A percentile compares a stretch with the other conserved stretches of the same genome.
Conservation (phyloP, 164 flowering plant species). For the Piper longum region DNA sequence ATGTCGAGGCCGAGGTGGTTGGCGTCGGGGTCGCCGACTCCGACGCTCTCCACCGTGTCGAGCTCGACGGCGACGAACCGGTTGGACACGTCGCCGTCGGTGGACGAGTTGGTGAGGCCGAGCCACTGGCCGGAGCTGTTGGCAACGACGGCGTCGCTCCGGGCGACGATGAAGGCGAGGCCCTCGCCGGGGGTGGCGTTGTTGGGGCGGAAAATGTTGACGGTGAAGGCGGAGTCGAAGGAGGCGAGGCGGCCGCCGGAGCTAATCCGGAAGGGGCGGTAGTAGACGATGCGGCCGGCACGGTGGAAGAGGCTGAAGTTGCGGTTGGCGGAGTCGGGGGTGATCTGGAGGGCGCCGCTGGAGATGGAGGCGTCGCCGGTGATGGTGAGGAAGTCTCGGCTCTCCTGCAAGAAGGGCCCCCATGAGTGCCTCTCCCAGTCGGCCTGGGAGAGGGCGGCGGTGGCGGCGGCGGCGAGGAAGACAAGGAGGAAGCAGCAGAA, state of each 20-base stretch:
- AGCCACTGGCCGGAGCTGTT: slow-evolving; percentile 38
- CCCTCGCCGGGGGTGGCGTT: slow-evolving; percentile 35
- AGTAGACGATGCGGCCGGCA: slow-evolving; percentile 19
- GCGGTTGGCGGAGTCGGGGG: slow-evolving; percentile 23
- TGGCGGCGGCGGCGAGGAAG: not conserved
- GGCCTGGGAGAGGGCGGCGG: not conserved
- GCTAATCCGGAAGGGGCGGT: slow-evolving; percentile 16
- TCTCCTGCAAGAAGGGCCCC: slow-evolving; percentile 2
- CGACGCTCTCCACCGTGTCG: slow-evolving; percentile 28
- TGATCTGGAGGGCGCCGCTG: slow-evolving; percentile 22
- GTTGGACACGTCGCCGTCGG: slow-evolving; percentile 26
- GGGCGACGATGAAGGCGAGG: slow-evolving; percentile 46
- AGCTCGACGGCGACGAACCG: slow-evolving; percentile 46
- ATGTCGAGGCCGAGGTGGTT: slow-evolving; percentile 53
- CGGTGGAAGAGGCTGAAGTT: slow-evolving; percentile 10
- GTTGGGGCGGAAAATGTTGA: slow-evolving; percentile 23
- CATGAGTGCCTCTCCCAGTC: not conserved
- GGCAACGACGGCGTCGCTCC: slow-evolving; percentile 17
- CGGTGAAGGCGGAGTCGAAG: slow-evolving; percentile 29
- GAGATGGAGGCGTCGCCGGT: slow-evolving; percentile 8
- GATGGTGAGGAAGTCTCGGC: not conserved
- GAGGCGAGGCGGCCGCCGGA: slow-evolving; percentile 19
- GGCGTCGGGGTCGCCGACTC: slow-evolving; percentile 36
- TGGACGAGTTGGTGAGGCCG: slow-evolving; percentile 42
- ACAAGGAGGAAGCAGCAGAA: not conserved